Base-by-base conservation (phyloP, 306 rosid species). In the Medicago arabica region DNA sequence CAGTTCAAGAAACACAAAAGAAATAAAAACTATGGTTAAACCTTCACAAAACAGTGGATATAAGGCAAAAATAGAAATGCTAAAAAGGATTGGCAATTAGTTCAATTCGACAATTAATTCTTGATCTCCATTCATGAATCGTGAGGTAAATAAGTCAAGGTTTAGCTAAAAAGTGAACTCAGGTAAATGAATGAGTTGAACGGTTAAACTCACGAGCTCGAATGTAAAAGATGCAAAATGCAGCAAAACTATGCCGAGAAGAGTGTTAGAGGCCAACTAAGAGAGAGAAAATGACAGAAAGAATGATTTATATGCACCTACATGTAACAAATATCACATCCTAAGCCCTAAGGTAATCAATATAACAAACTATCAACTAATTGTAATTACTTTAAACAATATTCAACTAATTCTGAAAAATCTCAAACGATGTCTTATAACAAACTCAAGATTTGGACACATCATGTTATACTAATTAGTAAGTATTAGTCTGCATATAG, bases 11-110 rank as follows among this genome's bases (percentile, higher is more conserved):
- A 53, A 15, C 28, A 19, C 51, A 6, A n/a, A 19, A 66, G 9
- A 36, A 51, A 69, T 59, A 75, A 72, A 39, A 75, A 40, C 53
- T 76, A 1, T 44, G 67, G 55, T 41, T 4, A 41, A 18, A 70
- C 44, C 34, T 14, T 46, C 62, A 58, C 9, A 57, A 58, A 58
- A 58, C 36, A 11, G 36, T 58, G 63, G 11, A 11, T 0, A 28
- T 14, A 62, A 62, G 21, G 8, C n/a, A 47, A 44, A 54, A 71
- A 18, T 12, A 3, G n/a, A n/a, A 71, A 25, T 21, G 17, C 43
- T 8, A 25, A 31, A 13, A 15, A 28, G 39, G 1, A 66, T 4
- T 58, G 9, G 60, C 13, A 17, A 53, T 17, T 3, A 17, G 0
- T 44, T 44, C 50, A 17, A 53, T 8, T 11, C n/a, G 0, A 12